Conservation (phyloP, 129 eudicot genomes). For the Centaurea solstitialis region DNA sequence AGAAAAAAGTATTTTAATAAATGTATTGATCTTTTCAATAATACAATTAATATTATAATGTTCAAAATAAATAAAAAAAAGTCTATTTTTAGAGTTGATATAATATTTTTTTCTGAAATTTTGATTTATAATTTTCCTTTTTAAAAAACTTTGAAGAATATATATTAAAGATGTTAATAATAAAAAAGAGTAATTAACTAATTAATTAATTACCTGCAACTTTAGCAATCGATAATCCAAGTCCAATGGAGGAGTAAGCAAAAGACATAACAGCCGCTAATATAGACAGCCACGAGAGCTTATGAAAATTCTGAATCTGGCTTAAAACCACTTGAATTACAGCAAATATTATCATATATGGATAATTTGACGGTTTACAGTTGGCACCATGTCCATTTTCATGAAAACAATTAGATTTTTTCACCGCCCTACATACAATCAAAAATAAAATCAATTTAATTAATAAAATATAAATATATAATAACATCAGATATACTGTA, state of each 20-base stretch:
- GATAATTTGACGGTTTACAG: conserved; percentile 47
- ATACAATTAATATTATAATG: too few relatives aligned
- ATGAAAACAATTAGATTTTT: conserved; percentile 73
- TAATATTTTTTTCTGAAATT: too few relatives aligned
- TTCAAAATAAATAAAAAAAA: too few relatives aligned
- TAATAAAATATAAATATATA: too few relatives aligned
- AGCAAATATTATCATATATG: conserved; percentile 65
- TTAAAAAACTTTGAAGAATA: too few relatives aligned
- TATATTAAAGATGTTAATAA: too few relatives aligned
- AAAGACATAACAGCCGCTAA: conserved; percentile 90
- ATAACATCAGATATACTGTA: too few relatives aligned
- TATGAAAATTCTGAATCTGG: conserved; percentile 75
- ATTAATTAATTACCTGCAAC: conserved; percentile 23
- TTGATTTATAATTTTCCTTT: too few relatives aligned
- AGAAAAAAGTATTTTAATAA: too few relatives aligned
- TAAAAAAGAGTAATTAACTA: too few relatives aligned
- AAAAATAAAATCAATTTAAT: not conserved
- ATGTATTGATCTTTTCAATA: too few relatives aligned
- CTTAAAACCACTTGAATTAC: conserved; percentile 55
- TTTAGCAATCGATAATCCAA: conserved; percentile 74
- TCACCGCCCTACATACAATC: conserved; percentile 53
- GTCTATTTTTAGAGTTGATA: too few relatives aligned
- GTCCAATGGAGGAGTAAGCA: conserved; percentile 79
- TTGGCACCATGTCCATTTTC: conserved; percentile 38
- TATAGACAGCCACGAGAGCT: conserved; percentile 85